Evolutionary conservation across 345 rosid species (phyloP).

Genomic region (Eucalyptus tenuipes): DNA sequence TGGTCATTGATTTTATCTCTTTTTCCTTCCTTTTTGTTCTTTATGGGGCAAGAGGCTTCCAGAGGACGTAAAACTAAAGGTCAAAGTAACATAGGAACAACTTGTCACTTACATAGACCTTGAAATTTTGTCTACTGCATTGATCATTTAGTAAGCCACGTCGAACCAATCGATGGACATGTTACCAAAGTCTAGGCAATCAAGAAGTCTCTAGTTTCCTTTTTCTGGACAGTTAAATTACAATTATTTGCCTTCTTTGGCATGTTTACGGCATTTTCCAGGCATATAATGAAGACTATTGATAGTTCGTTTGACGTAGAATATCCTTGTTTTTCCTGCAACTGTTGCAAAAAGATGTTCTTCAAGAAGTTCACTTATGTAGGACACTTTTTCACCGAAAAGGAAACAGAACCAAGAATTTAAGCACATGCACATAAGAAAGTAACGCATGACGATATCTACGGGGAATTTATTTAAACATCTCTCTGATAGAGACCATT

Average conservation of each 20-base stretch:
- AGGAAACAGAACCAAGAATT: not conserved
- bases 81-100: not conserved
- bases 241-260: not conserved
- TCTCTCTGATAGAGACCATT: not conserved
- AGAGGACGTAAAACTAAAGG: not conserved
- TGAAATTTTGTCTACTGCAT: not conserved
- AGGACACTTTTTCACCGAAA: not conserved
- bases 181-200: not conserved
- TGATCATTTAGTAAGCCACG: not conserved
- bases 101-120: not conserved
- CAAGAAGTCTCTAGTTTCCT: not conserved
- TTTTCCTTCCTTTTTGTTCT: not conserved
- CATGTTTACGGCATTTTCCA: not conserved
- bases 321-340: not conserved
- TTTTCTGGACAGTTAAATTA: not conserved
- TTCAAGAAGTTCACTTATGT: not conserved
- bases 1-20: not conserved
- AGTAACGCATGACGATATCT: not conserved
- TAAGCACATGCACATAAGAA: not conserved
- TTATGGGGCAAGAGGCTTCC: not conserved
- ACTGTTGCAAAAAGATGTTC: not conserved
- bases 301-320: not conserved
- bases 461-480: not conserved
- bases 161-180: not conserved
- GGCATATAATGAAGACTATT: not conserved